Base-by-base conservation (phyloP, 352 stramenopile species). In the Thalassiosira tumida region DNA sequence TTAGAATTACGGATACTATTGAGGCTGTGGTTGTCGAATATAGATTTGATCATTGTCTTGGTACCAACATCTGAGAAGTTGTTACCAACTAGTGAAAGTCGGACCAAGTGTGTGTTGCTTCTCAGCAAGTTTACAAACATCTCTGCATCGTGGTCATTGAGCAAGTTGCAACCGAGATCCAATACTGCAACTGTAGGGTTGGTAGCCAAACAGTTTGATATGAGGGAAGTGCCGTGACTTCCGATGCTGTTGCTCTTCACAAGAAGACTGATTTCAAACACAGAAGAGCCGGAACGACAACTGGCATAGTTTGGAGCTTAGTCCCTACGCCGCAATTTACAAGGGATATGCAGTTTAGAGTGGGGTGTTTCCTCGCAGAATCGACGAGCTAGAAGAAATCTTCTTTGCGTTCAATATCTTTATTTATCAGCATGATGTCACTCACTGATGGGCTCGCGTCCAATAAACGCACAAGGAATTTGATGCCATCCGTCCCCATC, bases 1-100 rank as follows among this genome's bases (percentile, higher is more conserved):
- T 83, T 83, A 35, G 76, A 83, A 72, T 73, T 14, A 73, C 26
- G 35, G 31, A 73, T 83, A 29, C n/a, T 41, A 31, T 83, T 47
- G 4, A 83, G 43, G 37, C 50, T 73, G 24, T 72, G 33, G 17
- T 37, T 29, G 15, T 70, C 2, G 26, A 38, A 83, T 35, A 72
- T 70, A 24, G 76, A 40, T n/a, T 35, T 41, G 50, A 6, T 40
- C 14, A 83, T 47, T 26, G 76, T 70, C 29, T 83, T 70, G 50
- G 73, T 83, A 3, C 76, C 76, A 51, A 29, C 76, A 29, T 70
- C 35, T 26, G 40, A n/a, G 41, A 83, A 73, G 4, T 41, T n/a
- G 54, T 72, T 83, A 2, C 51, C 41, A n/a, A 1, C 10, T 29
- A 83, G 76, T 14, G 1, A 13, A 3, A 54, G 13, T 40, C 24